Conservation (phyloP, 1,284 basidiomycete genomes). For the Takashimella tepidaria region DNA sequence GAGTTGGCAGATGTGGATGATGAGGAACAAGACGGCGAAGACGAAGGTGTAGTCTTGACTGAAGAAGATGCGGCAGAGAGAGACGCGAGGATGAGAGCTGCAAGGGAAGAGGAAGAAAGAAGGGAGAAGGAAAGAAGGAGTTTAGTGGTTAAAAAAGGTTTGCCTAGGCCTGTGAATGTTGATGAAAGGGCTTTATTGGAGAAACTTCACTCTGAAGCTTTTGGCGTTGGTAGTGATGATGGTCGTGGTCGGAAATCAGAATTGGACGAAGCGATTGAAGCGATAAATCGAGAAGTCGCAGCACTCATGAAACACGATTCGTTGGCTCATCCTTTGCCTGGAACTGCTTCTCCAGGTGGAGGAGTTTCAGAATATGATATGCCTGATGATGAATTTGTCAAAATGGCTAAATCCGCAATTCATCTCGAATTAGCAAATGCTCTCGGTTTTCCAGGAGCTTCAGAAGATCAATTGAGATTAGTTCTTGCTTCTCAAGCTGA, state of each 20-base stretch:
- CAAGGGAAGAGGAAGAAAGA: conserved; percentile 70
- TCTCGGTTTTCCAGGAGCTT: conserved; percentile 81
- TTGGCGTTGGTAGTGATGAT: no score
- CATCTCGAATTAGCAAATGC: conserved; percentile 72
- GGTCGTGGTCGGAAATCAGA: conserved; percentile 49
- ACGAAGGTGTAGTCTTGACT: conserved; percentile 48
- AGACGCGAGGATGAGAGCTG: conserved; percentile 67
- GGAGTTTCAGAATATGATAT: conserved; percentile 66
- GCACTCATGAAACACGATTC: conserved; percentile 81
- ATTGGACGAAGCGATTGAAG: conserved; percentile 50
- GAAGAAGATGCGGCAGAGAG: conserved; percentile 91
- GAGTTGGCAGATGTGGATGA: conserved; percentile 85
- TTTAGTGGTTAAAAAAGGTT: conserved; percentile 69
- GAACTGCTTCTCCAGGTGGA: conserved; percentile 73
- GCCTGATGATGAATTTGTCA: conserved; percentile 73
- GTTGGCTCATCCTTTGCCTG: conserved; percentile 75
- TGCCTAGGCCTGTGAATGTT: conserved; percentile 83
- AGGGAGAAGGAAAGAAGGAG: conserved; percentile 75
- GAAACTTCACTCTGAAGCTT: conserved; percentile 50
- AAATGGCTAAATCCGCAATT: conserved; percentile 64
- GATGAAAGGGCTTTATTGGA: conserved; percentile 63
- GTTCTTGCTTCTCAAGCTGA: conserved; percentile 61
- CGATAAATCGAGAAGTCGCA: conserved; percentile 73
- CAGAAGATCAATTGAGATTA: conserved; percentile 67
- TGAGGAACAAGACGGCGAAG: conserved; percentile 52